These are phyloP conservation scores for Brassica incana DNA, from an alignment of 345 rosid genomes.

Conservation along the genomic window DNA sequence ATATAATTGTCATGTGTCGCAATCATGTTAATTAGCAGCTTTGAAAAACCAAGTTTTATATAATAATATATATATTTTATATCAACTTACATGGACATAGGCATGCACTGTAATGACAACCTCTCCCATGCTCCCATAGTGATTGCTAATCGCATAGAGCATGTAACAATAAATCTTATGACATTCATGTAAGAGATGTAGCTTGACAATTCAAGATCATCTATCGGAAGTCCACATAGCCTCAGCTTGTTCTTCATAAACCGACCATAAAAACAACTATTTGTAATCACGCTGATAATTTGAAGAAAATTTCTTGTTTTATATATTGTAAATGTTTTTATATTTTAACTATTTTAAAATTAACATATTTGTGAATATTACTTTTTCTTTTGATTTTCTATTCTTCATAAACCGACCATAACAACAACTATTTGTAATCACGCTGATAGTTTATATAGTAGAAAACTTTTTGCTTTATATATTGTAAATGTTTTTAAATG, in stretches of 20 bases:
- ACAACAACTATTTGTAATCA: background rate
- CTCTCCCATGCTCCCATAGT: background rate
- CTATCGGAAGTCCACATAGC: conserved; percentile 87
- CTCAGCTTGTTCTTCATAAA: conserved; percentile 84
- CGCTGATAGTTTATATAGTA: background rate
- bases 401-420: no score
- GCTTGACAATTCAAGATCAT: conserved; percentile 75
- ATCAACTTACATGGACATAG: no score
- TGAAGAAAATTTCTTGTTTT: no score
- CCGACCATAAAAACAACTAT: conserved; percentile 86
- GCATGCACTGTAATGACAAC: background rate
- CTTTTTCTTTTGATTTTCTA: no score
- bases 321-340: no score
- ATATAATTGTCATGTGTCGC: background rate
- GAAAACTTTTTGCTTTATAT: background rate
- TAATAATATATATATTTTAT: background rate
- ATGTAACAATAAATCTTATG: conserved; percentile 54
- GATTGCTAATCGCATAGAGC: conserved; percentile 39
- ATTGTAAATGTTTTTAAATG: background rate
- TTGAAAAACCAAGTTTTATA: no score
- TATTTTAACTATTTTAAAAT: no score
- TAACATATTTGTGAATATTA: no score
- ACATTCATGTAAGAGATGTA: conserved; percentile 60
- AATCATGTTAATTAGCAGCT: no score
- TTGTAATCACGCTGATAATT: conserved; percentile 7